Evolutionary conservation across 441 rosid genomes (phyloP).

Genomic region (Populus hybrid): DNA sequence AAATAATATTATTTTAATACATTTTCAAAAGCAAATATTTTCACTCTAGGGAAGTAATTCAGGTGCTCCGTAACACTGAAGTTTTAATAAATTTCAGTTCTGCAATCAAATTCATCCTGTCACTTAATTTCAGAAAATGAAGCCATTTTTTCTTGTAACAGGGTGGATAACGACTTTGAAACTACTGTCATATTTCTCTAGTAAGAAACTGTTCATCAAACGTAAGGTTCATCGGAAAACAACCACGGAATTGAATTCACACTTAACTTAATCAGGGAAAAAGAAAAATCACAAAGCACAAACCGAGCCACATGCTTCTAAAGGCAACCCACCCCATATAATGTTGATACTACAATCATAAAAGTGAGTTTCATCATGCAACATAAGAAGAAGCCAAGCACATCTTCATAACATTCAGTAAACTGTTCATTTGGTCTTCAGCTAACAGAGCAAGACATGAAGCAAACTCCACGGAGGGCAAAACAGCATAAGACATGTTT

Average conservation of each 20-base stretch:
- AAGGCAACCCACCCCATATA: neutral
- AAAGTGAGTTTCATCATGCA: slow-evolving; percentile 7
- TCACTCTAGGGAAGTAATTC: neutral
- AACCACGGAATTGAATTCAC: neutral
- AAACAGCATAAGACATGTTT: slow-evolving; percentile 5
- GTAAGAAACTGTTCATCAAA: neutral
- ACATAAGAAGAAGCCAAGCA: slow-evolving; percentile 11
- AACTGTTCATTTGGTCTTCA: neutral
- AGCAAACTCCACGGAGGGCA: slow-evolving; percentile 1
- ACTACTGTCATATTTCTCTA: neutral
- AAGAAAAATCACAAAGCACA: neutral
- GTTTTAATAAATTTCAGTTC: neutral
- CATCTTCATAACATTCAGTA: slow-evolving; percentile 9
- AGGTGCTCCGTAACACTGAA: neutral
- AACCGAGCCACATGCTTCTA: neutral
- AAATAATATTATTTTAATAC: no score
- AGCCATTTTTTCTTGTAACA: neutral
- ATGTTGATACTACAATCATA: neutral
- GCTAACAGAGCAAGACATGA: slow-evolving; percentile 7
- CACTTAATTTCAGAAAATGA: neutral
- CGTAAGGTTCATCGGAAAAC: neutral
- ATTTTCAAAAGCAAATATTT: neutral
- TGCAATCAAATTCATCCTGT: neutral
- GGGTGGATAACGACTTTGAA: neutral
- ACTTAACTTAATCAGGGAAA: neutral